Percentiles rank a stretch among this genome's conserved stretches.
phyloP scores from a whole-genome alignment of 2,329 filamentous ascomycete species.

The Fusarium tjaetaba region DNA sequence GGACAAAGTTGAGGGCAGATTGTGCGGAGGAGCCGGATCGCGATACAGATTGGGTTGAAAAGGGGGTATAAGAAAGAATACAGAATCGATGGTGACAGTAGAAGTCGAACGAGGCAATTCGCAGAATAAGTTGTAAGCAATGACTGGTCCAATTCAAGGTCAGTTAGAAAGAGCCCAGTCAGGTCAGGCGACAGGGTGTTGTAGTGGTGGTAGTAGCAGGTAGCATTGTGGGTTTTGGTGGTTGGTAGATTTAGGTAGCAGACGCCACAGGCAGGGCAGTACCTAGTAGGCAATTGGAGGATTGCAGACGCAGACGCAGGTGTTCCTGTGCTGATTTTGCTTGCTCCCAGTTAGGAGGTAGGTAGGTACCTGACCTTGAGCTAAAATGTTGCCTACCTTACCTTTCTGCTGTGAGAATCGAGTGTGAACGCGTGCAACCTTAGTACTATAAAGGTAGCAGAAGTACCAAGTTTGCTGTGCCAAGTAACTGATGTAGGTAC shows the following conservation, averaged over 20 bases:
- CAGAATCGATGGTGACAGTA: not conserved
- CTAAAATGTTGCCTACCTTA: not conserved
- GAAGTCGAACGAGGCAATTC: conserved; percentile 40
- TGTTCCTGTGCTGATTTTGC: not conserved
- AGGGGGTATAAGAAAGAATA: not conserved
- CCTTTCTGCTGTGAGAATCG: not conserved
- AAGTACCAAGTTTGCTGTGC: not conserved
- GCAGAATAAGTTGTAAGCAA: conserved; percentile 38
- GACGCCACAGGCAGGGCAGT: conserved; percentile 26
- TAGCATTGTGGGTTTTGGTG: conserved; percentile 21
- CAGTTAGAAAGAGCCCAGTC: conserved; percentile 12
- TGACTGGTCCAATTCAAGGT: conserved; percentile 33
- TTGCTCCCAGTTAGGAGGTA: not conserved
- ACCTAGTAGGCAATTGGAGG: conserved; percentile 9
- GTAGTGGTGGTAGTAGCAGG: not conserved
- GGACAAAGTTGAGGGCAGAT: conserved; percentile 21
- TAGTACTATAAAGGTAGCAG: not conserved
- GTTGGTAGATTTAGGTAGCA: conserved; percentile 21
- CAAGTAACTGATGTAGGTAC: conserved; percentile 14
- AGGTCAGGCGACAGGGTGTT: conserved; percentile 41
- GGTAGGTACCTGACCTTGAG: not conserved
- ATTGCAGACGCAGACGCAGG: not conserved
- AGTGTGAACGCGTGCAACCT: not conserved
- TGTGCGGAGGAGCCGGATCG: conserved; percentile 30
- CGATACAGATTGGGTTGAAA: not conserved